These are phyloP conservation scores for Candida gorgasii DNA, from an alignment of 805 yeast species.

Conservation along the genomic window DNA sequence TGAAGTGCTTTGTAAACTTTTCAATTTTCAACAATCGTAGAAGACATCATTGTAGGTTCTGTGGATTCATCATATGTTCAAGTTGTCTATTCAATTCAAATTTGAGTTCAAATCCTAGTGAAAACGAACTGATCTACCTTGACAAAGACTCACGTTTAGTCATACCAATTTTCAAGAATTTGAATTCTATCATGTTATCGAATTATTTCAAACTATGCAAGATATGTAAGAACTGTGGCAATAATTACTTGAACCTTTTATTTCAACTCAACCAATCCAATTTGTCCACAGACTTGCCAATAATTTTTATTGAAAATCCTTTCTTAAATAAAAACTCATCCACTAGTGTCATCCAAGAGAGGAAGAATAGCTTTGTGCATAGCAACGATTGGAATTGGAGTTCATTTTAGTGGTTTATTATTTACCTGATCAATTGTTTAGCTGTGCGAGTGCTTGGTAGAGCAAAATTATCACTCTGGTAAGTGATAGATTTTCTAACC, in stretches of 20 bases:
- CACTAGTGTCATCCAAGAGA: slow-evolving; percentile 9
- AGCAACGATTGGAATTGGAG: slow-evolving; percentile 55
- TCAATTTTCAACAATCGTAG: slow-evolving; percentile 32
- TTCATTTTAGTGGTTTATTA: slow-evolving; percentile 40
- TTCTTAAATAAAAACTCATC: slow-evolving; percentile 12
- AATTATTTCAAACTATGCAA: slow-evolving; percentile 25
- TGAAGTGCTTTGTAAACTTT: slow-evolving; percentile 39
- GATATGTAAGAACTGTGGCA: slow-evolving; percentile 37
- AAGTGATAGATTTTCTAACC: too few species aligned
- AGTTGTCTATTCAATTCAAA: slow-evolving; percentile 25
- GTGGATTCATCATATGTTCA: slow-evolving; percentile 49
- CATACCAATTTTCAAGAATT: slow-evolving; percentile 33
- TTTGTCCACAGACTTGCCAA: slow-evolving; percentile 13
- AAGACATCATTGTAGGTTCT: slow-evolving; percentile 53
- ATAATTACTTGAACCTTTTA: slow-evolving; percentile 20
- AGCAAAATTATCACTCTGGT: neutral
- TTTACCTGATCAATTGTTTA: too few species aligned
- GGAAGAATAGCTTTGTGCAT: slow-evolving; percentile 21
- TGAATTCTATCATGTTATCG: slow-evolving; percentile 12
- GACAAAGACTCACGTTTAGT: slow-evolving; percentile 33
- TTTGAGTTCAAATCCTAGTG: slow-evolving; percentile 1
- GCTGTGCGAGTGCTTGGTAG: neutral
- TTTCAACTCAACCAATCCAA: slow-evolving; percentile 14
- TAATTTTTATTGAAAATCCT: slow-evolving; percentile 35
- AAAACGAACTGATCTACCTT: slow-evolving; percentile 17